phyloP scores from a whole-genome alignment of 2,329 filamentous ascomycete species.

The Fusarium tuaranense region DNA sequence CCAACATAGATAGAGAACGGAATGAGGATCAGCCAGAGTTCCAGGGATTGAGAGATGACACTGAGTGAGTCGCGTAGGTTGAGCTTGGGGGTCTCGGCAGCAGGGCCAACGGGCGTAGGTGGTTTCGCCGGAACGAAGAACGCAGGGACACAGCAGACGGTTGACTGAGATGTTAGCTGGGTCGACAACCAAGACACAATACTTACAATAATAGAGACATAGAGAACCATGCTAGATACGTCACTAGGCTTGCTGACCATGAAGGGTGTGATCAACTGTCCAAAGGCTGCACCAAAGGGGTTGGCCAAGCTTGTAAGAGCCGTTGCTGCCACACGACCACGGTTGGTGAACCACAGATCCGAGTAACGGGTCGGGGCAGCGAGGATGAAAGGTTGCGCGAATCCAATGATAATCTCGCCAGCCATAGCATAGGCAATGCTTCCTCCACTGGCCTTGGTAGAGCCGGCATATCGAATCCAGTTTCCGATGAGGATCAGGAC shows the following conservation, averaged over 20 bases:
- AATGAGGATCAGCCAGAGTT: slow-evolving; percentile 84
- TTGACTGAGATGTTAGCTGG: slow-evolving; percentile 47
- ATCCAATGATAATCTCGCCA: slow-evolving; percentile 89
- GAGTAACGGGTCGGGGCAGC: slow-evolving; percentile 91
- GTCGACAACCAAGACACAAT: neutral
- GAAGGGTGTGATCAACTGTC: slow-evolving; percentile 86
- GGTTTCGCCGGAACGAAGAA: slow-evolving; percentile 84
- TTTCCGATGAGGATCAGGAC: slow-evolving; percentile 83
- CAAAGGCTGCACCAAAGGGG: slow-evolving; percentile 88
- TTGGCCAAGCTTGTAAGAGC: slow-evolving; percentile 88
- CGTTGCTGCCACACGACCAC: slow-evolving; percentile 87
- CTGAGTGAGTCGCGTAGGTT: slow-evolving; percentile 62
- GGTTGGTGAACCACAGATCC: slow-evolving; percentile 92
- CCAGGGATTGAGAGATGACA: slow-evolving; percentile 67
- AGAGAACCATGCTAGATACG: slow-evolving; percentile 86
- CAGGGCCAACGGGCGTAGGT: slow-evolving; percentile 80
- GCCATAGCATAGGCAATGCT: slow-evolving; percentile 85
- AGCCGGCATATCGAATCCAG: slow-evolving; percentile 89
- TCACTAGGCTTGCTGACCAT: slow-evolving; percentile 73
- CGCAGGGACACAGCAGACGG: slow-evolving; percentile 73
- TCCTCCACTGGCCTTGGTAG: slow-evolving; percentile 64
- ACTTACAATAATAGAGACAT: slow-evolving; percentile 83
- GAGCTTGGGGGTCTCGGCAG: slow-evolving; percentile 70
- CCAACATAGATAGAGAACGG: slow-evolving; percentile 90
- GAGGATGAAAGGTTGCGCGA: slow-evolving; percentile 93